Base-by-base conservation (phyloP, 2,329 filamentous ascomycete species). In the Clonostachys sp. region DNA sequence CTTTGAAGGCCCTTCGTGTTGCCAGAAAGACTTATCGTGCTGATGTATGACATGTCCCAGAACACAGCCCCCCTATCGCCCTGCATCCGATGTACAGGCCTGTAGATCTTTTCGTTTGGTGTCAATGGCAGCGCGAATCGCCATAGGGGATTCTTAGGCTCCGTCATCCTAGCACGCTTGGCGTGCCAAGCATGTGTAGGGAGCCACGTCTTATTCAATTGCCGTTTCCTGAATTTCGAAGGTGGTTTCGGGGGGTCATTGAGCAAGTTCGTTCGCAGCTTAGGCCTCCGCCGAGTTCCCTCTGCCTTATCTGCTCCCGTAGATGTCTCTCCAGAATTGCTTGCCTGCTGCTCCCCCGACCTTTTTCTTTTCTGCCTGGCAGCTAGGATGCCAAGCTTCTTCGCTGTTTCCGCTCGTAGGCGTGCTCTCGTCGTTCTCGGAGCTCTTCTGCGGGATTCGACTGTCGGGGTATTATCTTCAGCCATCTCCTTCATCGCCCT, bases 1-100 rank as follows among this genome's bases (percentile, higher is more conserved):
- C 79, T 77, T 47, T 83, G 73, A 39, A 96, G 70, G 46, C 84
- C 84, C 33, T 71, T 65, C 39, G 80, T 71, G 13, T 73, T 69
- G 0, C 91, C 94, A 55, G 86, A 84, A 5, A 97, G 62, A 13
- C 85, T 78, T 53, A 97, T 86, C 2, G 90, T 96, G 55, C 89
- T 88, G 72, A 94, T 87, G 62, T 96, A 99, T 63, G 91, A 97
- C 73, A 83, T 89, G 66, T 99, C 94, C 91, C 92, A 97, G 1
- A 84, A 84, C 41, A 97, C 74, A 18, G 86, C 86, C 6, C 94
- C 91, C 53, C 85, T 81, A 45, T 85, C 77, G 30, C 84, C 83
- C 45, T 84, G 81, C 18, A 89, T 86, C 53, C 91, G 83, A 70
- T 97, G 91, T 0, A 89, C 94, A 42, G 89, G 83, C 45, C 94